phyloP scores from a whole-genome alignment of 2,329 filamentous ascomycete species.

The Alternaria viburni region DNA sequence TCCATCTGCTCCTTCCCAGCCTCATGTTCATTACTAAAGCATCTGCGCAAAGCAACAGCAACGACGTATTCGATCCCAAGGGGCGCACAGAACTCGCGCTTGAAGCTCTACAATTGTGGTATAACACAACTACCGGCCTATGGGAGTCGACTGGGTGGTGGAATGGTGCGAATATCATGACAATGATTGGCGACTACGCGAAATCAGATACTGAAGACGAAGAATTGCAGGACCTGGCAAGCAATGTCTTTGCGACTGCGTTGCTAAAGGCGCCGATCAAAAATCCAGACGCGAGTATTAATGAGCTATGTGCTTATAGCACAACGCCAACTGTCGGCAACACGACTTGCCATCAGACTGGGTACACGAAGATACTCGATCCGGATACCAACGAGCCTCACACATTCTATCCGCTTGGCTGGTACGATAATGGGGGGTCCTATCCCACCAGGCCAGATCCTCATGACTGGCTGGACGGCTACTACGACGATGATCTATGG shows the following conservation, averaged over 20 bases:
- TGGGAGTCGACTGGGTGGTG: constrained; percentile 74
- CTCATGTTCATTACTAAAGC: constrained; percentile 25
- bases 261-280: constrained; percentile 41
- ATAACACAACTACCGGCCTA: constrained; percentile 64
- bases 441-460: constrained; percentile 18
- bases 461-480: constrained; percentile 50
- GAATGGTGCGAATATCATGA: constrained; percentile 73
- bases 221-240: constrained; percentile 46
- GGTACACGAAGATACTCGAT: constrained; percentile 32
- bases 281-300: constrained; percentile 39
- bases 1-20: constrained; percentile 20
- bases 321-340: constrained; percentile 5
- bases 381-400: constrained; percentile 21
- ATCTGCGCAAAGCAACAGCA: constrained; percentile 23
- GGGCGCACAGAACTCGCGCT: constrained; percentile 44
- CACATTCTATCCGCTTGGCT: constrained; percentile 27
- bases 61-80: constrained; percentile 23
- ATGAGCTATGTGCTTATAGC: constrained; percentile 14
- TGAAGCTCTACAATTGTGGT: constrained; percentile 64
- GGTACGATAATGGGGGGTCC: constrained; percentile 16
- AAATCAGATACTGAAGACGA: constrained; percentile 29
- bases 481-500: constrained; percentile 60
- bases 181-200: constrained; percentile 64
- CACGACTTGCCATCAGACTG: constrained; percentile 10
- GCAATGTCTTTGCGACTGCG: constrained; percentile 54